These are phyloP conservation scores for Boletus tylopilopsis DNA, from an alignment of 768 basidiomycete genomes.

Conservation along the genomic window DNA sequence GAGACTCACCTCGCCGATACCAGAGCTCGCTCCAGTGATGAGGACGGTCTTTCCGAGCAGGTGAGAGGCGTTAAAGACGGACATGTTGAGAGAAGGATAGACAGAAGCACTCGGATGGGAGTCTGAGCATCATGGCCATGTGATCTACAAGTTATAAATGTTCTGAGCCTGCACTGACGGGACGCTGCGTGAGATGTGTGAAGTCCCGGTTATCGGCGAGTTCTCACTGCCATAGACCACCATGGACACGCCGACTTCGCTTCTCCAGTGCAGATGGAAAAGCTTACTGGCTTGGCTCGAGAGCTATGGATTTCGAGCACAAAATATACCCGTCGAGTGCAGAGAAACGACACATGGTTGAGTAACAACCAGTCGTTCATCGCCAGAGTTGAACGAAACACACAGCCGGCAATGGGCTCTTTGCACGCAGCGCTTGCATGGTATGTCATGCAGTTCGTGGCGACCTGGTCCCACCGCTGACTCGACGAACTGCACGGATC, in stretches of 20 bases:
- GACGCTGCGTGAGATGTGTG: too few species aligned
- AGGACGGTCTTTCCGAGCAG: conserved; percentile 83
- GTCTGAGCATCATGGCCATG: conserved; percentile 3
- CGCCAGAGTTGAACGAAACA: conserved; percentile 2
- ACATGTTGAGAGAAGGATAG: conserved; percentile 50
- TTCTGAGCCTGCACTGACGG: too few species aligned
- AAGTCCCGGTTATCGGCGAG: too few species aligned
- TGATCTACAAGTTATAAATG: neutral
- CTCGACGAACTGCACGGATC: conserved; percentile 12
- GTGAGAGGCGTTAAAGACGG: conserved; percentile 77
- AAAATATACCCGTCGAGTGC: conserved; percentile 47
- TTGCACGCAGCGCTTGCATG: conserved; percentile 40
- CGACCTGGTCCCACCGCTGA: neutral
- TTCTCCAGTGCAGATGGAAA: conserved; percentile 36
- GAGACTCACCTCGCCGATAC: conserved; percentile 80
- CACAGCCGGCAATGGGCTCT: conserved; percentile 67
- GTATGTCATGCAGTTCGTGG: conserved; percentile 34
- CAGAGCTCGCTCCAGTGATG: conserved; percentile 85
- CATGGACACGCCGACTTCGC: neutral
- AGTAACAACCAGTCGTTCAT: conserved; percentile 16
- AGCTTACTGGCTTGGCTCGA: conserved; percentile 51
- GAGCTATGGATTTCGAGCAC: conserved; percentile 44
- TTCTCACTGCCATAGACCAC: too few species aligned
- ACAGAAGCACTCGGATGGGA: too few species aligned
- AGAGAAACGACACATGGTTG: conserved; percentile 49